Percentiles rank a stretch among this genome's conserved stretches.
These are phyloP conservation scores for Coelastrella sp. DNA, from an alignment of 139 green algal genomes.

Conservation along the genomic window DNA sequence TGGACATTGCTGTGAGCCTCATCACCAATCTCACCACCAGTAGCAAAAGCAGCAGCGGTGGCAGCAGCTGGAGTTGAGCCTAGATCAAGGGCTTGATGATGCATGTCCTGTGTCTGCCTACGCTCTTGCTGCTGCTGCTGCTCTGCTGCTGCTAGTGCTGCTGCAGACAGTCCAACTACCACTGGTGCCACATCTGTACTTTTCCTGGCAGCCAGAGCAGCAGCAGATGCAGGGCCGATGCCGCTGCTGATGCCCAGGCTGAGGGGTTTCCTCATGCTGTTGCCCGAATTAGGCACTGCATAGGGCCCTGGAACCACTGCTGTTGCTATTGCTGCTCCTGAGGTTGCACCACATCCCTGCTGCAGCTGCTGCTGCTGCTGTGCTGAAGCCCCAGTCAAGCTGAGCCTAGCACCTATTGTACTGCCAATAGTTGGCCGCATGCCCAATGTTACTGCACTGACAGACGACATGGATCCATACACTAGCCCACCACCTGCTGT, in stretches of 20 bases:
- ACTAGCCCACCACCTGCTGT: too few species aligned
- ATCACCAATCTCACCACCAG: too few species aligned
- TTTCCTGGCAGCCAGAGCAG: neutral
- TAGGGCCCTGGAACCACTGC: neutral
- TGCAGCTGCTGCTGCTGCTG: neutral
- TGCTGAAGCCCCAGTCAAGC: neutral
- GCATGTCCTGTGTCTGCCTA: neutral
- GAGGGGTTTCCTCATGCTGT: too few species aligned
- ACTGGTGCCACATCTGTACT: neutral
- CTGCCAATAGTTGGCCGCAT: neutral
- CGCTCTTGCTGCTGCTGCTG: neutral
- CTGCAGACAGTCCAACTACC: neutral
- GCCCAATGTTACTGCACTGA: neutral
- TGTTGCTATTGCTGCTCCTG: neutral
- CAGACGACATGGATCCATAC: too few species aligned
- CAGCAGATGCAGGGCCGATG: neutral
- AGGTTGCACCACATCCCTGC: neutral
- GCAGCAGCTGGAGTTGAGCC: neutral
- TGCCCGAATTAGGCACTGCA: too few species aligned
- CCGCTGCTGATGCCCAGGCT: neutral
- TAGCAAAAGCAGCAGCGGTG: neutral
- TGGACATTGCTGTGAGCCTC: too few species aligned
- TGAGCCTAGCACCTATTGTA: neutral
- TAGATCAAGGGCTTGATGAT: neutral
- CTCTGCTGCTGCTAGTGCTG: slow-evolving; percentile 4